These are phyloP conservation scores for Podospora fimiseda DNA, from an alignment of 495 filamentous ascomycete species.

Conservation along the genomic window DNA sequence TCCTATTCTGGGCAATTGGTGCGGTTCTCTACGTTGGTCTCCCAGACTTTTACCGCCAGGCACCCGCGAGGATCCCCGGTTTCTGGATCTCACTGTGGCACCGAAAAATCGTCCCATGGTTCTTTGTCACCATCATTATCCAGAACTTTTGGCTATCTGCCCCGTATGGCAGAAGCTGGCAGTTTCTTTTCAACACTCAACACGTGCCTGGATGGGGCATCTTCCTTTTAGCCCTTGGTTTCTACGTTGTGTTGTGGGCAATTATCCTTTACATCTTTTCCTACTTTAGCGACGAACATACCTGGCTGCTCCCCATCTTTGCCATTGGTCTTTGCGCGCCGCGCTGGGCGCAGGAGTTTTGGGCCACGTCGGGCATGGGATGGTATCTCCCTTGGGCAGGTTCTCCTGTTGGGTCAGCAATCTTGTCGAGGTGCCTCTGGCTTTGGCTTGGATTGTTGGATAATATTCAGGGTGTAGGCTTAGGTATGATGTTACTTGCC, in stretches of 20 bases:
- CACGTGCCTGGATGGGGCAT: conserved; percentile 49
- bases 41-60: conserved; percentile 60
- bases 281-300: conserved; percentile 46
- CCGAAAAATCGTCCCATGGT: conserved; percentile 56
- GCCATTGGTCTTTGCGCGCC: conserved; percentile 58
- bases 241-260: conserved; percentile 56
- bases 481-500: conserved; percentile 59
- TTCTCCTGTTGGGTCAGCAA: conserved; percentile 40
- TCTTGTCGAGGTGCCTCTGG: conserved; percentile 53
- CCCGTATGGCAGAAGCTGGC: conserved; percentile 58
- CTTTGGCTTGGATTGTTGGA: conserved; percentile 61
- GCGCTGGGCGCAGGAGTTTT: conserved; percentile 61
- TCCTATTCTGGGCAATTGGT: conserved; percentile 48
- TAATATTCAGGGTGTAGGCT: conserved; percentile 53
- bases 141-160: conserved; percentile 63
- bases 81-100: conserved; percentile 52
- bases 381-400: conserved; percentile 56
- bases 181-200: conserved; percentile 50
- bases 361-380: conserved; percentile 53
- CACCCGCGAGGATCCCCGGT: conserved; percentile 59
- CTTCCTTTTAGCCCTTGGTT: conserved; percentile 46
- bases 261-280: conserved; percentile 43
- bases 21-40: conserved; percentile 50
- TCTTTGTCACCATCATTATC: conserved; percentile 55
- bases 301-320: conserved; percentile 62